Evolutionary conservation across 139 green algal genomes (phyloP).

Genomic region (Haematococcus sp.): DNA sequence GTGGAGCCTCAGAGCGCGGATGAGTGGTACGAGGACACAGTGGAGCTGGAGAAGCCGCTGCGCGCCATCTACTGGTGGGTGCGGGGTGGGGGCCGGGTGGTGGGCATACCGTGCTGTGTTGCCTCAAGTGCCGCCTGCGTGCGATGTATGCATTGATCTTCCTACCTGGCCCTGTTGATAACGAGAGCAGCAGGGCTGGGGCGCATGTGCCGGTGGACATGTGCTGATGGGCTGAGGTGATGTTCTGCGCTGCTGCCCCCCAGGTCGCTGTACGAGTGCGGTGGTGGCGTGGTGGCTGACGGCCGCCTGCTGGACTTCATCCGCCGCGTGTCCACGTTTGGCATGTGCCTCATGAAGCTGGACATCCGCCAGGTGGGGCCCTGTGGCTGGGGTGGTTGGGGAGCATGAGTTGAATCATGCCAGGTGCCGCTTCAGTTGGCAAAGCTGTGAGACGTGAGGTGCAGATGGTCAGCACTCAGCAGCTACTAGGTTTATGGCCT

Average conservation of each 20-base stretch:
- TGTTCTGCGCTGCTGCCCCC: too few species aligned
- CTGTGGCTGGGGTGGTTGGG: background rate
- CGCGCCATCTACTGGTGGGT: conserved; percentile 75
- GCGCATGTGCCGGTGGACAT: too few species aligned
- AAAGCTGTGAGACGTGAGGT: too few species aligned
- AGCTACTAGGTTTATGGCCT: conserved; percentile 7
- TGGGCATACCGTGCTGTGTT: background rate
- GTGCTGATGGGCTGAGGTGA: too few species aligned
- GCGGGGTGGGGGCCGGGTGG: background rate
- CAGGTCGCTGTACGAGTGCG: conserved; percentile 82
- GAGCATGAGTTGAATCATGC: background rate
- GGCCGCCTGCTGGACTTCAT: conserved; percentile 90
- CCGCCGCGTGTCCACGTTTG: conserved; percentile 84
- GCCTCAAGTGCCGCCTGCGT: background rate
- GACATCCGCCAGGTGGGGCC: conserved; percentile 88
- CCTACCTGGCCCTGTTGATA: background rate
- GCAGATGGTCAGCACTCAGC: too few species aligned
- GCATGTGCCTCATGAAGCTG: conserved; percentile 90
- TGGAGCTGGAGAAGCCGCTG: conserved; percentile 78
- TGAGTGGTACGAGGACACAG: conserved; percentile 49
- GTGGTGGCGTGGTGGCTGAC: conserved; percentile 84
- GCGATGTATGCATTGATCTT: background rate
- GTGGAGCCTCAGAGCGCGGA: conserved; percentile 31
- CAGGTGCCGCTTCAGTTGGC: background rate
- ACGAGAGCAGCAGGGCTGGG: too few species aligned